These are phyloP conservation scores for Ambrosia trifida DNA, from an alignment of 129 eudicot genomes.

Conservation along the genomic window DNA sequence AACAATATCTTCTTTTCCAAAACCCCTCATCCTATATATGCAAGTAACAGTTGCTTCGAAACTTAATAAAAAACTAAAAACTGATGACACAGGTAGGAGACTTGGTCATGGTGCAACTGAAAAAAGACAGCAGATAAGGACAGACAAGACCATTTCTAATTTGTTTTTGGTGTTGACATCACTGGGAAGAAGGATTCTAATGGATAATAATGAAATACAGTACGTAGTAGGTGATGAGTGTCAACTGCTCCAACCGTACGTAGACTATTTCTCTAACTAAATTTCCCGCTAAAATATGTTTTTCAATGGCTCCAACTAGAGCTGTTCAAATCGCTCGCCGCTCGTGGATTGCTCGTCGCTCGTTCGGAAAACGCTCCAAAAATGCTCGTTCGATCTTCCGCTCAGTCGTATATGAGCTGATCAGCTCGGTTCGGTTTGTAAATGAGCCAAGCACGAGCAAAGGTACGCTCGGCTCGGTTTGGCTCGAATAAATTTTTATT, in stretches of 20 bases:
- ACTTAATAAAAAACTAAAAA: constrained; percentile 5
- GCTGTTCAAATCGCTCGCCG: no score
- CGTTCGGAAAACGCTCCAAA: no score
- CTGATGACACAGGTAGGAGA: constrained; percentile 19
- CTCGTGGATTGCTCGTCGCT: no score
- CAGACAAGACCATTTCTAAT: constrained; percentile 10
- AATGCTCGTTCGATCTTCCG: no score
- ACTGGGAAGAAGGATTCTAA: constrained; percentile 23
- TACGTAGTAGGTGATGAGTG: constrained; percentile 25
- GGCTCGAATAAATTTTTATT: no score
- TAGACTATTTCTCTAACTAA: background rate
- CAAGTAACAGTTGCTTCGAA: constrained; percentile 11
- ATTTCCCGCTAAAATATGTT: background rate
- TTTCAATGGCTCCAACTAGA: constrained; percentile 17
- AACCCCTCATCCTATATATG: background rate
- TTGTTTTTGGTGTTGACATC: constrained; percentile 33
- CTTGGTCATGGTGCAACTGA: constrained; percentile 27
- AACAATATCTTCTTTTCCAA: constrained; percentile 5
- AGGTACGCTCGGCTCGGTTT: no score
- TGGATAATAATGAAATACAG: constrained; percentile 14
- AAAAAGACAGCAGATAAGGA: constrained; percentile 23
- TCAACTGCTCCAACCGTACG: constrained; percentile 23
- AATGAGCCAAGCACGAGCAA: no score
- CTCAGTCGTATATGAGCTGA: no score
- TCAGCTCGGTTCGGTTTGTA: no score